phyloP scores from a whole-genome alignment of 257 asterid genomes.

The Plantago elongata region DNA sequence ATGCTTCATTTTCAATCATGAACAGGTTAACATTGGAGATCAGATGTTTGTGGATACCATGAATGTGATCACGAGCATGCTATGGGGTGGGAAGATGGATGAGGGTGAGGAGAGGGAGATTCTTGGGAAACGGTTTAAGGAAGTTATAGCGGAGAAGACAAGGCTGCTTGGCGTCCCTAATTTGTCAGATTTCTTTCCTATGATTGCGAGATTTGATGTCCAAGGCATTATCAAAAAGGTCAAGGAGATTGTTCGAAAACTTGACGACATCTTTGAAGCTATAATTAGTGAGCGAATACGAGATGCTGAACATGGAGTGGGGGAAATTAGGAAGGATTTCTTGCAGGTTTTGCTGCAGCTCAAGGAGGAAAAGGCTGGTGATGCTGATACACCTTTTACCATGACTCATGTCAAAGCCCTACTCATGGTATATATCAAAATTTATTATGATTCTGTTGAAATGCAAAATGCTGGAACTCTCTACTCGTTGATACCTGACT shows the following conservation, averaged over 20 bases:
- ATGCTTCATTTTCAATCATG: too few species aligned
- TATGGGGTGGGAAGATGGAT: constrained; percentile 66
- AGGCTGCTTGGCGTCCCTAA: constrained; percentile 52
- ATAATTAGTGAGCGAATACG: constrained; percentile 39
- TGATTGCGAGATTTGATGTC: constrained; percentile 48
- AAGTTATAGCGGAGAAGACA: constrained; percentile 43
- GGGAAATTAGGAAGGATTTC: constrained; percentile 40
- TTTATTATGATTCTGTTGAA: too few species aligned
- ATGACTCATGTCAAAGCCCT: constrained; percentile 63
- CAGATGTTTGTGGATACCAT: constrained; percentile 54
- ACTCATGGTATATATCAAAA: constrained; percentile 45
- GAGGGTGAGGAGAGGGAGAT: constrained; percentile 46
- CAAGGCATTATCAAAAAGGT: constrained; percentile 58
- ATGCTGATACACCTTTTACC: constrained; percentile 48
- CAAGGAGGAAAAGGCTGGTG: constrained; percentile 37
- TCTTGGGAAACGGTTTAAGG: constrained; percentile 54
- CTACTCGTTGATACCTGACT: too few species aligned
- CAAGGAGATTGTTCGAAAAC: constrained; percentile 32
- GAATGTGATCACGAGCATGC: constrained; percentile 70
- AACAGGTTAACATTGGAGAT: constrained; percentile 44
- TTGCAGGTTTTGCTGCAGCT: constrained; percentile 49
- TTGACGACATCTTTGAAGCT: constrained; percentile 55
- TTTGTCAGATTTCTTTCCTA: constrained; percentile 61
- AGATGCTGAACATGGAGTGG: constrained; percentile 2
- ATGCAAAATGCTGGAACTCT: too few species aligned